A percentile compares a stretch with the other conserved stretches of the same genome.
Conservation (phyloP, 2,329 filamentous ascomycete species). For the Fusarium dimerum region DNA sequence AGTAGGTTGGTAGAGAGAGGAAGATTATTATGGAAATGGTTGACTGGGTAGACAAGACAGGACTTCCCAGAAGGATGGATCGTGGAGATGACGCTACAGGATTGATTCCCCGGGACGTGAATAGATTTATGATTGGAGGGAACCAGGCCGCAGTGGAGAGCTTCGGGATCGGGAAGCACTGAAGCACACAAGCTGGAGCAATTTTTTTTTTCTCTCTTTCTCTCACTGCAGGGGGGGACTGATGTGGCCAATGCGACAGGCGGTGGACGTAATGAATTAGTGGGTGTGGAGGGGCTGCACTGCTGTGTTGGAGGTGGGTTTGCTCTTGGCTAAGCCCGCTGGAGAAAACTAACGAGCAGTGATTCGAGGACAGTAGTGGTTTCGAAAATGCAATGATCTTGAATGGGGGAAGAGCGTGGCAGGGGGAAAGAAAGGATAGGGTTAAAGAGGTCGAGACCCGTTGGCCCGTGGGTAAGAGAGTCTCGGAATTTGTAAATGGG, state of each 20-base stretch:
- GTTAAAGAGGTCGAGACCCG: no score
- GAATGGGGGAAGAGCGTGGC: slow-evolving; percentile 8
- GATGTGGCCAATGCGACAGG: slow-evolving; percentile 19
- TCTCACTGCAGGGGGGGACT: slow-evolving; percentile 12
- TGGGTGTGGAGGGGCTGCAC: slow-evolving; percentile 12
- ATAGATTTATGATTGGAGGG: slow-evolving; percentile 26
- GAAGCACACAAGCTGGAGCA: slow-evolving; percentile 15
- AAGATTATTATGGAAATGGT: slow-evolving; percentile 3
- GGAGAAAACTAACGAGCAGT: not conserved
- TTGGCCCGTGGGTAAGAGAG: no score
- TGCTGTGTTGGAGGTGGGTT: not conserved
- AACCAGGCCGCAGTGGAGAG: slow-evolving; percentile 21
- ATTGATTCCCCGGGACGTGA: slow-evolving; percentile 18
- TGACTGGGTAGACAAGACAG: slow-evolving; percentile 15
- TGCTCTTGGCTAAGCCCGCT: slow-evolving; percentile 6
- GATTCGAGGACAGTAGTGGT: no score
- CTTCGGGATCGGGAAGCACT: slow-evolving; percentile 15
- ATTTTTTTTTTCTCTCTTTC: slow-evolving; percentile 26
- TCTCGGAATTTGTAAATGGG: no score
- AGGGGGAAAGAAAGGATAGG: not conserved
- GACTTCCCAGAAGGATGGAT: slow-evolving; percentile 29
- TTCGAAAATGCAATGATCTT: slow-evolving; percentile 1
- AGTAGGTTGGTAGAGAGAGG: slow-evolving; percentile 7
- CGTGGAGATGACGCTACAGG: slow-evolving; percentile 33
- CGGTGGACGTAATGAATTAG: slow-evolving; percentile 16